phyloP scores from a whole-genome alignment of 257 asterid genomes.

The Nicotiana knightiana region DNA sequence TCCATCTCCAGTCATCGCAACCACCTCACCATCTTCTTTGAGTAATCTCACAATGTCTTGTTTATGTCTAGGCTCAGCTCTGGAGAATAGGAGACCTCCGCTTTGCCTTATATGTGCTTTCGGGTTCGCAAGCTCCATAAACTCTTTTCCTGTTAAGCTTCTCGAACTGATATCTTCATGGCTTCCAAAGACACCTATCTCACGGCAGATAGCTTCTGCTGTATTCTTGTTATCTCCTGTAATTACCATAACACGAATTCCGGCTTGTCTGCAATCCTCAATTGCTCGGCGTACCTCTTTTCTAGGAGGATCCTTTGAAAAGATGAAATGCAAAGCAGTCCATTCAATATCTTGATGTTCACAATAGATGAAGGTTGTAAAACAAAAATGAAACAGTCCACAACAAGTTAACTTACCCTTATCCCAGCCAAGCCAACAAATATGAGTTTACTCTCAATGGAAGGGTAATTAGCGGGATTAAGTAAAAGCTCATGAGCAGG shows the following conservation, averaged over 20 bases:
- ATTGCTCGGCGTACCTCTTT: conserved; percentile 94
- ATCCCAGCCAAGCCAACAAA: conserved; percentile 93
- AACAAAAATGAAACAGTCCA: not conserved
- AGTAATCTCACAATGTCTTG: conserved; percentile 97
- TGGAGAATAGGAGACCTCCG: conserved; percentile 95
- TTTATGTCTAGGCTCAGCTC: conserved; percentile 99
- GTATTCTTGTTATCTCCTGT: conserved; percentile 96
- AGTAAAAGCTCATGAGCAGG: conserved; percentile 83
- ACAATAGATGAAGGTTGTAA: not conserved
- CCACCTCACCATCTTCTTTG: conserved; percentile 94
- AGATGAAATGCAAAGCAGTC: not conserved
- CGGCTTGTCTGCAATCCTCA: conserved; percentile 94
- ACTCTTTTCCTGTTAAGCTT: conserved; percentile 93
- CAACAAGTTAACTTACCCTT: conserved; percentile 53
- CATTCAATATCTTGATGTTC: not conserved
- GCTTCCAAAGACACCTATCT: conserved; percentile 85
- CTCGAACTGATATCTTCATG: conserved; percentile 60
- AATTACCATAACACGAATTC: conserved; percentile 95
- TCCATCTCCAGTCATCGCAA: conserved; percentile 99
- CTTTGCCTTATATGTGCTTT: conserved; percentile 53
- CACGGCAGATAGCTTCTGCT: conserved; percentile 96
- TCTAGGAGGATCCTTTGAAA: conserved; percentile 87
- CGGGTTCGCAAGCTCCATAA: conserved; percentile 59
- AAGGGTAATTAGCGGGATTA: conserved; percentile 77
- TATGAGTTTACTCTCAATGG: conserved; percentile 77